Evolutionary conservation across 345 rosid genomes (phyloP).

Genomic region (Eutrema heterophyllum): DNA sequence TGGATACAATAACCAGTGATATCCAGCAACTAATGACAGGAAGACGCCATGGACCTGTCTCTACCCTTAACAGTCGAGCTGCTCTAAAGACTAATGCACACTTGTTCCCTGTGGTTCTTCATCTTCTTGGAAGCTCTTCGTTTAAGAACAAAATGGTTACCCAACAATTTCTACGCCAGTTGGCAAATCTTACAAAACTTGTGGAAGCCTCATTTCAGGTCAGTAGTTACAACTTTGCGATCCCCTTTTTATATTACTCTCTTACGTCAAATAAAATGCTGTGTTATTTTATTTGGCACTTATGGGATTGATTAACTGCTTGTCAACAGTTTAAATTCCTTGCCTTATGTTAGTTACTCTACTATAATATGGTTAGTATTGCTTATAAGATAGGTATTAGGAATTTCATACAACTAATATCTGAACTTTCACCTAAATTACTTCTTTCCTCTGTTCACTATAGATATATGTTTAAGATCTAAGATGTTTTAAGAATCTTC

Average conservation of each 20-base stretch:
- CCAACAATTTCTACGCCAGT: slow-evolving; percentile 61
- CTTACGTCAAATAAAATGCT: neutral
- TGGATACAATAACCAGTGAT: slow-evolving; percentile 70
- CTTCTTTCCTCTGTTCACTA: neutral
- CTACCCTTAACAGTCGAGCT: slow-evolving; percentile 57
- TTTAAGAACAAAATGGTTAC: slow-evolving; percentile 74
- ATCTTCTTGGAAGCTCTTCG: slow-evolving; percentile 77
- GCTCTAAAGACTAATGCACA: slow-evolving; percentile 63
- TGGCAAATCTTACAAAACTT: slow-evolving; percentile 75
- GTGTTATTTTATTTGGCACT: neutral
- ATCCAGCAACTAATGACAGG: slow-evolving; percentile 85
- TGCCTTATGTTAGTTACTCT: neutral
- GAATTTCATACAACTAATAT: neutral
- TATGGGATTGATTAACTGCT: neutral
- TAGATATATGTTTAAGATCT: neutral
- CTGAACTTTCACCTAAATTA: neutral
- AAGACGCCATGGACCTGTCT: slow-evolving; percentile 68
- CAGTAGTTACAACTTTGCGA: slow-evolving; percentile 17
- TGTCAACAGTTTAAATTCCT: neutral
- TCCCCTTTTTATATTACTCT: neutral
- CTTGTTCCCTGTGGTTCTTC: slow-evolving; percentile 79
- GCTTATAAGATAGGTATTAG: neutral
- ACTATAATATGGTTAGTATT: neutral
- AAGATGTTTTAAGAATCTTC: neutral
- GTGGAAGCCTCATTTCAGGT: slow-evolving; percentile 91